Percentiles rank a stretch among this genome's conserved stretches.
Conservation (phyloP, 1,139 yeast genomes). For the Geotrichum reessii region DNA sequence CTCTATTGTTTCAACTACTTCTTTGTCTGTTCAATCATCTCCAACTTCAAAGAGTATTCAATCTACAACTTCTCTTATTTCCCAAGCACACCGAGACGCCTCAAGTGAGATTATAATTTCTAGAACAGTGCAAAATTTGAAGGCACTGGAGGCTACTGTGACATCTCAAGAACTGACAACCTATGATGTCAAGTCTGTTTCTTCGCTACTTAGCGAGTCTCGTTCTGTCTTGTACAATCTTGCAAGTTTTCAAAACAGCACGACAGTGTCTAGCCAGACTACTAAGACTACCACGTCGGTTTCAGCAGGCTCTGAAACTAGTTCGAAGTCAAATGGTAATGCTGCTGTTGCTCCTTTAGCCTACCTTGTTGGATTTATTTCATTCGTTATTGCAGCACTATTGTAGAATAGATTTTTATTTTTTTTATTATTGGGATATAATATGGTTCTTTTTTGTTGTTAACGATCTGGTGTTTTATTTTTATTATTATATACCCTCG, state of each 20-base stretch:
- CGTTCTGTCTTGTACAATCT: slow-evolving; percentile 27
- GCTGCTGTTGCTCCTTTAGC: neutral
- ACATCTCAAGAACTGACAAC: neutral
- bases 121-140: neutral
- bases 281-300: neutral
- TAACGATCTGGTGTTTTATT: neutral
- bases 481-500: neutral
- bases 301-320: neutral
- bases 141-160: neutral
- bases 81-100: neutral
- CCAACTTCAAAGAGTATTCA: neutral
- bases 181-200: slow-evolving; percentile 14
- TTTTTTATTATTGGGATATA: neutral
- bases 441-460: neutral
- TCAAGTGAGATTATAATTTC: neutral
- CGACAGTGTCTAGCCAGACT: neutral
- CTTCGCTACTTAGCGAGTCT: slow-evolving; percentile 21
- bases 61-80: neutral
- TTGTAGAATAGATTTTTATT: neutral
- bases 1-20: neutral
- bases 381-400: neutral
- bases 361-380: neutral
- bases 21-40: neutral
- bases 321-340: neutral
- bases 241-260: slow-evolving; percentile 12